Conservation (phyloP, 805 yeast genomes). For the Tetrapisispora phaffii region DNA sequence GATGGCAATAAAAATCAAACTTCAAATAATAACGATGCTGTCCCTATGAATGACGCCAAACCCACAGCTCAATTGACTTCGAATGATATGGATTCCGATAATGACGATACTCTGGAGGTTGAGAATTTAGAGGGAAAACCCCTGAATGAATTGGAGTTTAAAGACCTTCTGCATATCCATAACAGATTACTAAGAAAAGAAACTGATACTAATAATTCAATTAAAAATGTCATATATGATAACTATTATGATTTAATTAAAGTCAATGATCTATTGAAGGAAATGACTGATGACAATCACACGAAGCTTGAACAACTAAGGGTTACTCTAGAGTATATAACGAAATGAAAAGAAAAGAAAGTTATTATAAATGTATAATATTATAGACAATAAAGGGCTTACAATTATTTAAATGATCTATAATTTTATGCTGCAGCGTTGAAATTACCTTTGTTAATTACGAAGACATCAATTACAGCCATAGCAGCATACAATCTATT, state of each 20-base stretch:
- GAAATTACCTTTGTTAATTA: conserved; percentile 68
- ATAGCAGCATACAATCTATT: conserved; percentile 93
- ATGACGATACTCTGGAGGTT: background rate
- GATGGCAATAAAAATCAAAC: background rate
- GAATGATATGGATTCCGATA: background rate
- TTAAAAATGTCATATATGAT: conserved; percentile 63
- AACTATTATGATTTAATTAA: conserved; percentile 66
- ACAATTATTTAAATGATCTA: background rate
- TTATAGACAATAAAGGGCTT: background rate
- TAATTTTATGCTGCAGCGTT: conserved; percentile 1
- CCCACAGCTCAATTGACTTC: background rate
- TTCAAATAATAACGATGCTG: too few relatives aligned
- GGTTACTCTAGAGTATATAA: conserved; percentile 8
- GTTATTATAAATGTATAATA: background rate
- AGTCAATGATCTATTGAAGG: conserved; percentile 44
- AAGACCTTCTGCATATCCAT: conserved; percentile 20
- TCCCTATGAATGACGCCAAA: background rate
- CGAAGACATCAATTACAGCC: conserved; percentile 85
- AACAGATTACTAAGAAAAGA: conserved; percentile 23
- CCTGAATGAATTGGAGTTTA: conserved; percentile 11
- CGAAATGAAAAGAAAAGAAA: background rate
- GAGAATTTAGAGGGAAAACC: conserved; percentile 6
- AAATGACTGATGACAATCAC: conserved; percentile 5
- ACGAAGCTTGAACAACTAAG: conserved; percentile 8
- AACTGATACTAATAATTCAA: conserved; percentile 32